Conservation (phyloP, 1,139 yeast species). For the Suhomyces atakaporum region DNA sequence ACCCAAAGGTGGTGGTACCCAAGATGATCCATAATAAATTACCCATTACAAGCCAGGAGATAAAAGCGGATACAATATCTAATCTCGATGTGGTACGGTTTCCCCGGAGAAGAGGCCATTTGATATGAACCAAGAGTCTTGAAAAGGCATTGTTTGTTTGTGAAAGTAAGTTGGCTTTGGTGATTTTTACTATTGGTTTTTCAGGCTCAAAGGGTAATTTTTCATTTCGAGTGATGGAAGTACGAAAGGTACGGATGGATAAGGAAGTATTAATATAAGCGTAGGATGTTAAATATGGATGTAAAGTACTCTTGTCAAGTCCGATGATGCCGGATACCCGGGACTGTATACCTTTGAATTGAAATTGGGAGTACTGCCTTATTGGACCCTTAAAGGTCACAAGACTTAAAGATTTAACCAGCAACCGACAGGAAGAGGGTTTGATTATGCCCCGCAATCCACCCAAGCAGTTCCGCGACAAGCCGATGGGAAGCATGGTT, state of each 20-base stretch:
- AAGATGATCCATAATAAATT: slow-evolving; percentile 59
- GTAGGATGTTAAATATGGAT: too few species aligned
- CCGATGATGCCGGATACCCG: too few species aligned
- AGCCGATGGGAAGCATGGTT: slow-evolving; percentile 1
- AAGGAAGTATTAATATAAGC: too few species aligned
- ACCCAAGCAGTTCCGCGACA: not conserved
- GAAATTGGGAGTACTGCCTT: too few species aligned
- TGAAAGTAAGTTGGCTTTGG: slow-evolving; percentile 43
- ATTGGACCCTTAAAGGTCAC: not conserved
- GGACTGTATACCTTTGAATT: too few species aligned
- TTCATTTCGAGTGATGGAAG: not conserved
- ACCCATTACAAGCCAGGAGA: slow-evolving; percentile 58
- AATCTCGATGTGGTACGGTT: slow-evolving; percentile 48
- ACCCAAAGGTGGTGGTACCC: slow-evolving; percentile 67
- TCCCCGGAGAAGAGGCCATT: slow-evolving; percentile 59
- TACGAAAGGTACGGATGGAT: not conserved
- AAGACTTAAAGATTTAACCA: too few species aligned
- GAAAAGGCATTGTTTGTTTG: slow-evolving; percentile 47
- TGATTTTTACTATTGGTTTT: slow-evolving; percentile 14
- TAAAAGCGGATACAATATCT: slow-evolving; percentile 60
- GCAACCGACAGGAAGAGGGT: too few species aligned
- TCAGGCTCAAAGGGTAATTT: not conserved
- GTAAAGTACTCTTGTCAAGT: too few species aligned
- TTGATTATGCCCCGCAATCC: not conserved
- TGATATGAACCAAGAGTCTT: slow-evolving; percentile 50